Evolutionary conservation across 345 rosid genomes (phyloP).

Genomic region (Rhizophora mangle): DNA sequence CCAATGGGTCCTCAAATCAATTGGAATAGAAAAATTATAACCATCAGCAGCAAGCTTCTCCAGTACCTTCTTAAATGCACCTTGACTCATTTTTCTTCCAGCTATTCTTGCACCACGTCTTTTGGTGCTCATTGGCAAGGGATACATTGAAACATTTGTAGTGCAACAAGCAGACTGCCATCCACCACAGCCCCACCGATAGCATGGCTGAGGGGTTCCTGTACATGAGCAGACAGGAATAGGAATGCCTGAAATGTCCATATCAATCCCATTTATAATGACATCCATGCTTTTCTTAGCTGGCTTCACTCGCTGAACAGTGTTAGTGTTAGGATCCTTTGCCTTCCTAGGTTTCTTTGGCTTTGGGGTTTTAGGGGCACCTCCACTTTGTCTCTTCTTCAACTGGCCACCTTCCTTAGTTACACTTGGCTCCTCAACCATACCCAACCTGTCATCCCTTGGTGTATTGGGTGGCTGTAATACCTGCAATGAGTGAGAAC

Average conservation of each 20-base stretch:
- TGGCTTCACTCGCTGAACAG: constrained; percentile 63
- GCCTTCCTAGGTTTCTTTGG: constrained; percentile 82
- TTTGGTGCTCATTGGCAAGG: constrained; percentile 93
- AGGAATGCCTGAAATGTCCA: constrained; percentile 85
- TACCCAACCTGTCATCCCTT: constrained; percentile 46
- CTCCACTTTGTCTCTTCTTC: constrained; percentile 64
- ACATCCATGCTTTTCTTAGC: constrained; percentile 78
- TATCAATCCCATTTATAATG: constrained; percentile 72
- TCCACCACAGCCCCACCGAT: constrained; percentile 99
- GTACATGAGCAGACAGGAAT: constrained; percentile 95
- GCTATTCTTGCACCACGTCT: constrained; percentile 95
- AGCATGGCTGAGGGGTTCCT: constrained; percentile 90
- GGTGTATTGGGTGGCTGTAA: constrained; percentile 52
- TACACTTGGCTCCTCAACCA: constrained; percentile 48
- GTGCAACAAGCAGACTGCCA: constrained; percentile 99
- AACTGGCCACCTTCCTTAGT: constrained; percentile 43
- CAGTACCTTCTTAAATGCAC: constrained; percentile 94
- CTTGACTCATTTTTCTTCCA: constrained; percentile 98
- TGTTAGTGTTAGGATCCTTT: constrained; percentile 44
- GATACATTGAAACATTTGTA: constrained; percentile 82
- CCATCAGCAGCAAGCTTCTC: constrained; percentile 95
- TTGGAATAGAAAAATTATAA: constrained; percentile 64
- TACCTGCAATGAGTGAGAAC: constrained; percentile 59
- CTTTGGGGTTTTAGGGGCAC: constrained; percentile 53
- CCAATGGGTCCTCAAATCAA: constrained; percentile 93